Evolutionary conservation across 371 early-diverging fungal genomes (phyloP), one percentile per base, ranked within the genome.

Genomic region (Blastocladiella emersonii): DNA sequence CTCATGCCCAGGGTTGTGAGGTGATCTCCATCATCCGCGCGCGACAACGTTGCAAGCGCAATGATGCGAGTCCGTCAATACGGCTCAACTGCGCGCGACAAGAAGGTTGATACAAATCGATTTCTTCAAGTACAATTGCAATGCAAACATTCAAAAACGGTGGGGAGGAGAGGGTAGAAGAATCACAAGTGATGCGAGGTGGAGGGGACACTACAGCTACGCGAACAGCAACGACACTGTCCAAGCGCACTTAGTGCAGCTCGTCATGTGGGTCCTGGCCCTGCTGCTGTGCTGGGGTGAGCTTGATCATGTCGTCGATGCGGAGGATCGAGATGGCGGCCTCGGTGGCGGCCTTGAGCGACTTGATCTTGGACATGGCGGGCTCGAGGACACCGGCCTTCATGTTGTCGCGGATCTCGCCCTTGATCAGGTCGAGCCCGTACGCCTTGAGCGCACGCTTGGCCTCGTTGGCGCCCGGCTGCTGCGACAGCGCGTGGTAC

Each of bases 261-360:
- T 30, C 53, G 36, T 72, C 80, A 64, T 80, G 80, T 5, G 72
- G 72, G 61, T 78, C 77, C 34, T 72, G 72, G 32, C 53, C 53
- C 63, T 75, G 49, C 57, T 64, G 70, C 57, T 62, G 56, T 61
- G 75, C 76, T 51, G 72, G 17, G 30, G 68, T 74, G 48, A 80
- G 71, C 68, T 92, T 95, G 77, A 97, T 97, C 88, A 94, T 90
- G 71, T 97, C 98, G 72, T 99, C 99, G 67, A 99, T 99, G 70
- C 99, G 87, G 65, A 99, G 80, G 65, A 99, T 91, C 65, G 96
- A 90, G 70, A 99, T 95, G 45, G 99, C 99, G 56, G 99, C 99
- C 76, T 99, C 99, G 44, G 99, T 99, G 37, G 99, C 99, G 35
- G 98, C 91, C 80, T 96, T 95, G 63, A 99, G 75, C 43, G 95